Evolutionary conservation across 345 rosid genomes (phyloP).

Genomic region (Xanthoceras sorbifolium): DNA sequence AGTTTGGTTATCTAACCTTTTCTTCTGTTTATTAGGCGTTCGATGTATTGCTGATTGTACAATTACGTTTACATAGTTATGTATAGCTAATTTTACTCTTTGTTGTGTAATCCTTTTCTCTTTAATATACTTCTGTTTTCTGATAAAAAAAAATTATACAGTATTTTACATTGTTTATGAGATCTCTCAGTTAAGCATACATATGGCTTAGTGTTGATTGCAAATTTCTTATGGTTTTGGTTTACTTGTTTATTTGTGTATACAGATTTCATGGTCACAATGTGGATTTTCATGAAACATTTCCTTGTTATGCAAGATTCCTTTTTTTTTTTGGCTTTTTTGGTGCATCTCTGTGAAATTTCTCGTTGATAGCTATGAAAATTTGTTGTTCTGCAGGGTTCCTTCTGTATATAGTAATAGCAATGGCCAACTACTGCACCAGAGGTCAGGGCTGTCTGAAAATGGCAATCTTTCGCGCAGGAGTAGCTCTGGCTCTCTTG

Average conservation of each 20-base stretch:
- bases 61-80: background rate
- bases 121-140: background rate
- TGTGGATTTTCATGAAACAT: background rate
- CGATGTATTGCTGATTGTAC: background rate
- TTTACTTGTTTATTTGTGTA: background rate
- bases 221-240: background rate
- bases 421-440: slow-evolving; percentile 37
- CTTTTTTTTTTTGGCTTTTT: background rate
- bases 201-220: background rate
- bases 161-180: background rate
- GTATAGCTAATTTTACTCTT: background rate
- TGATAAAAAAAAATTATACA: background rate
- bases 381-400: slow-evolving; percentile 30
- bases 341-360: background rate
- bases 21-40: background rate
- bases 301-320: slow-evolving; percentile 26
- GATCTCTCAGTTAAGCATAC: background rate
- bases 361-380: slow-evolving; percentile 1
- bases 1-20: background rate
- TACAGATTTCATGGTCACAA: background rate
- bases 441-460: slow-evolving; percentile 41
- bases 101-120: background rate
- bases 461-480: slow-evolving; percentile 32
- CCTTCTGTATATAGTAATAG: slow-evolving; percentile 32
- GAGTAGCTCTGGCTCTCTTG: slow-evolving; percentile 47